phyloP scores from a whole-genome alignment of 2,329 filamentous ascomycete genomes.

The Claviceps sp. region DNA sequence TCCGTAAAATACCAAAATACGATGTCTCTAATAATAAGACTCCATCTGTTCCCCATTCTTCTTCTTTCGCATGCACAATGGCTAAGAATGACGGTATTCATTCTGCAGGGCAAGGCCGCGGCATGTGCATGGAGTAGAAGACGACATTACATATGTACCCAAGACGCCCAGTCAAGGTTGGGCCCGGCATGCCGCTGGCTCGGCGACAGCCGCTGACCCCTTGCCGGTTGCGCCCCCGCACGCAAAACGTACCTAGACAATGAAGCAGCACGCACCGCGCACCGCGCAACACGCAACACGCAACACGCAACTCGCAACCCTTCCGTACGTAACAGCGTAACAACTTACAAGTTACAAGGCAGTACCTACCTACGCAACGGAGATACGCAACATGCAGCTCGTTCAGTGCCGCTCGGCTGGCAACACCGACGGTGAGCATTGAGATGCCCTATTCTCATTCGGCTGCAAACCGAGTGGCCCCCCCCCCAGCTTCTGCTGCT shows the following conservation, averaged over 20 bases:
- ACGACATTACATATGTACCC: not conserved
- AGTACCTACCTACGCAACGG: too few species aligned
- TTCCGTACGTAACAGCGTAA: too few species aligned
- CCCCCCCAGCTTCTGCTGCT: conserved; percentile 14
- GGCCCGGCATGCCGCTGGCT: not conserved
- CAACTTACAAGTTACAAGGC: too few species aligned
- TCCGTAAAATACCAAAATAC: too few species aligned
- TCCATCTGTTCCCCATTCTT: too few species aligned
- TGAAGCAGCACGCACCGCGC: not conserved
- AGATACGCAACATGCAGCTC: too few species aligned
- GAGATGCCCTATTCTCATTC: conserved; percentile 22
- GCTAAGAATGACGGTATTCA: not conserved
- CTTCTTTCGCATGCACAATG: not conserved
- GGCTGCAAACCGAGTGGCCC: conserved; percentile 23
- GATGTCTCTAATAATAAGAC: too few species aligned
- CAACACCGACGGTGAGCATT: conserved; percentile 8
- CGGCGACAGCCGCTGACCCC: not conserved
- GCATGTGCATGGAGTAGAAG: not conserved
- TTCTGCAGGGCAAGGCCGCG: not conserved
- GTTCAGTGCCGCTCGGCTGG: not conserved
- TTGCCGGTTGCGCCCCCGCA: not conserved
- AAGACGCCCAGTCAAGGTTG: not conserved
- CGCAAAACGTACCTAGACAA: not conserved
- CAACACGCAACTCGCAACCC: not conserved
- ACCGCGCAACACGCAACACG: not conserved